Evolutionary conservation across 1,139 yeast species (phyloP).

Genomic region (Scheffersomyces lignicola): DNA sequence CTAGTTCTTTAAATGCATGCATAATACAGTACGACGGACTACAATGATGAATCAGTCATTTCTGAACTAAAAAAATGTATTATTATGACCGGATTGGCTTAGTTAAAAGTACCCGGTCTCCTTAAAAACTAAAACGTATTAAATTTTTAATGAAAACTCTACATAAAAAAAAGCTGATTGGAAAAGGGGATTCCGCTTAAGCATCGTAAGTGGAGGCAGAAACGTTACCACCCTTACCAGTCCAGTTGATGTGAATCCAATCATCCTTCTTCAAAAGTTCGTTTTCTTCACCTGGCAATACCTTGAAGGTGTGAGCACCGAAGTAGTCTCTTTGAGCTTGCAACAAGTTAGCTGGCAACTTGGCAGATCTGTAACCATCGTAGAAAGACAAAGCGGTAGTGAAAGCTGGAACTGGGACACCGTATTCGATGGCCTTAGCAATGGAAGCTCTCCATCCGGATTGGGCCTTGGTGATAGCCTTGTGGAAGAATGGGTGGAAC

Average conservation of each 20-base stretch:
- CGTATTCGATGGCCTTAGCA: conserved; percentile 74
- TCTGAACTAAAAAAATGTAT: neutral
- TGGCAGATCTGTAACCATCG: conserved; percentile 97
- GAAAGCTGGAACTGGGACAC: conserved; percentile 98
- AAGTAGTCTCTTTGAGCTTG: conserved; percentile 99
- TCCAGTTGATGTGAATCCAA: conserved; percentile 97
- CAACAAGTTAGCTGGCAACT: conserved; percentile 94
- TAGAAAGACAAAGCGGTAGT: conserved; percentile 95
- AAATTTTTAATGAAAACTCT: neutral
- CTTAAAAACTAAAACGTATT: neutral
- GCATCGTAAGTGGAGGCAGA: conserved; percentile 95
- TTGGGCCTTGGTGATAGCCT: conserved; percentile 93
- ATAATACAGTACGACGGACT: neutral
- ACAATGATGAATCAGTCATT: neutral
- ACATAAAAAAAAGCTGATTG: neutral
- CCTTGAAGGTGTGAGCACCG: conserved; percentile 99
- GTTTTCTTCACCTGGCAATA: conserved; percentile 82
- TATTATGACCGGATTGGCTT: no score
- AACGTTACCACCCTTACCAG: conserved; percentile 98
- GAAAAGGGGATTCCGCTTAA: conserved; percentile 31
- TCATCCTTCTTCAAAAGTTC: conserved; percentile 73
- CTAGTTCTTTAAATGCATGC: conserved; percentile 11
- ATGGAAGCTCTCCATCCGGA: conserved; percentile 91
- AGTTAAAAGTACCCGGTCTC: no score
- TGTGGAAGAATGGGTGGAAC: conserved; percentile 91